Evolutionary conservation across 768 basidiomycete genomes (phyloP).

Genomic region (Agrocybe chaxingu): DNA sequence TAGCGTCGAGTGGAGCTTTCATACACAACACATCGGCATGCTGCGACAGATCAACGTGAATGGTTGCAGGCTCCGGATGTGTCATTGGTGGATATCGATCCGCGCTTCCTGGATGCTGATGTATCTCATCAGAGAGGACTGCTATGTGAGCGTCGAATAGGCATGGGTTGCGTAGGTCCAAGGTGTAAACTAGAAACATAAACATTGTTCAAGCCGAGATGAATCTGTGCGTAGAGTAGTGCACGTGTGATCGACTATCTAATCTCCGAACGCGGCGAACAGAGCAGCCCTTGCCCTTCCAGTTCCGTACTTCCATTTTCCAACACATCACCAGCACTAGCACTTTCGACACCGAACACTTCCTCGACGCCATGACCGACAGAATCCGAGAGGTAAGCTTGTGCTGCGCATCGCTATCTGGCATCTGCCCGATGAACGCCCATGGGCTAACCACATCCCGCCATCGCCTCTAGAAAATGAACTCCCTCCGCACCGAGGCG

Average conservation of each 20-base stretch:
- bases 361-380: conserved; percentile 33
- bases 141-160: neutral
- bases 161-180: too few species aligned
- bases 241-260: conserved; percentile 24
- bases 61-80: too few species aligned
- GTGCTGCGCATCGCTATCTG: too few species aligned
- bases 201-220: too few species aligned
- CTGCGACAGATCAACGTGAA: too few species aligned
- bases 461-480: conserved; percentile 58
- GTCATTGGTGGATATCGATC: neutral
- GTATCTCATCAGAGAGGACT: neutral
- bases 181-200: too few species aligned
- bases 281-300: conserved; percentile 23
- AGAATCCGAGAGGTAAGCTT: conserved; percentile 46
- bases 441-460: neutral
- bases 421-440: neutral
- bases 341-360: conserved; percentile 8
- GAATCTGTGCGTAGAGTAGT: too few species aligned
- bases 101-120: neutral
- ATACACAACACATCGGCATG: too few species aligned
- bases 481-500: conserved; percentile 75
- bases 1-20: too few species aligned
- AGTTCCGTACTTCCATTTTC: conserved; percentile 16
- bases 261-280: conserved; percentile 24
- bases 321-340: conserved; percentile 11